Percentiles rank a stretch among this genome's conserved stretches.
phyloP scores from a whole-genome alignment of 495 filamentous ascomycete genomes.

The Hypoxylon fuscum region DNA sequence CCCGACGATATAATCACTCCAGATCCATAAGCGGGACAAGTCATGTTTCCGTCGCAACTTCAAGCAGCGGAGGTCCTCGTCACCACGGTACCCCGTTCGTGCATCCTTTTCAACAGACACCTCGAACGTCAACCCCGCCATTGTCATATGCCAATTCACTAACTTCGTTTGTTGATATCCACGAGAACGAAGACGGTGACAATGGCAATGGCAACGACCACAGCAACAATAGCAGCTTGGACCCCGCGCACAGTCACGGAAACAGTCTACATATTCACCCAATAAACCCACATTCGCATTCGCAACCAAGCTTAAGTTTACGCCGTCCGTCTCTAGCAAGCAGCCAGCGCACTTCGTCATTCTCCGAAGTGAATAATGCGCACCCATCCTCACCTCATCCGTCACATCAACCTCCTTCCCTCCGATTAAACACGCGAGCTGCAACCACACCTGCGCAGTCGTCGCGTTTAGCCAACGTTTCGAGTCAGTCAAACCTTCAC shows the following conservation, averaged over 20 bases:
- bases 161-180: constrained; percentile 57
- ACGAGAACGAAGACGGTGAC: constrained; percentile 60
- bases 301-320: constrained; percentile 38
- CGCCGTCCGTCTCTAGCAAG: constrained; percentile 48
- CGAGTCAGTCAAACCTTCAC: constrained; percentile 53
- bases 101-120: constrained; percentile 66
- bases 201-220: too few relatives aligned
- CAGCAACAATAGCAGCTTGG: constrained; percentile 15
- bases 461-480: constrained; percentile 52
- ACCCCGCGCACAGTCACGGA: constrained; percentile 19
- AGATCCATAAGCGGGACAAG: constrained; percentile 63
- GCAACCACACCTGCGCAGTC: constrained; percentile 39
- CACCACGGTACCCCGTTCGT: constrained; percentile 57
- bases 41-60: constrained; percentile 52
- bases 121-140: constrained; percentile 65
- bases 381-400: constrained; percentile 30
- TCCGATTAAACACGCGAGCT: constrained; percentile 53
- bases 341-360: constrained; percentile 55
- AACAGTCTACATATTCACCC: constrained; percentile 33
- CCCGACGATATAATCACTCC: constrained; percentile 53
- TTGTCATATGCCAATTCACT: constrained; percentile 62
- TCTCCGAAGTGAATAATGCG: constrained; percentile 47
- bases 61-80: constrained; percentile 47
- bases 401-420: constrained; percentile 43
- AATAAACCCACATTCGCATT: constrained; percentile 35